Conservation (phyloP, 345 rosid genomes). For the Erucastrum elatum region DNA sequence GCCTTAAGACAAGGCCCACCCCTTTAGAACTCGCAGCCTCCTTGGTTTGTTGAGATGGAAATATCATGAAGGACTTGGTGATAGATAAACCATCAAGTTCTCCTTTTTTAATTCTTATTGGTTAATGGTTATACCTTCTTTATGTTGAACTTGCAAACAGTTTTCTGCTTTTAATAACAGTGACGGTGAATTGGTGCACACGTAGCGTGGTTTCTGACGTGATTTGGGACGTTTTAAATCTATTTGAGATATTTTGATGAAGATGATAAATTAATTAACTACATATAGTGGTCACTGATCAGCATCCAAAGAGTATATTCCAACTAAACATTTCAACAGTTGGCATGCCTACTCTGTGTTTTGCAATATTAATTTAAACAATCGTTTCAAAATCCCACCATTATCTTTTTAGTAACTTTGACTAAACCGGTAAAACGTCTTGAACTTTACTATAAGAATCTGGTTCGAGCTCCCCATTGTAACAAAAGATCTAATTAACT, state of each 20-base stretch:
- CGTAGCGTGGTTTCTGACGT: conserved; percentile 4
- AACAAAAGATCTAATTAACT: no score
- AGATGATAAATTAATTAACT: not conserved
- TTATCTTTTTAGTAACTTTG: not conserved
- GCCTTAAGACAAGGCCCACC: no score
- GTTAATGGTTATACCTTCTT: not conserved
- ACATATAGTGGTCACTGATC: not conserved
- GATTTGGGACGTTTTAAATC: not conserved
- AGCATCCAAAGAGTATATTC: conserved; percentile 26
- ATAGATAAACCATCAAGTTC: no score
- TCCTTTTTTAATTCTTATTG: no score
- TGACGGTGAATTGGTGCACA: not conserved
- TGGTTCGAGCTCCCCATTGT: no score
- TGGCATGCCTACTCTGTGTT: conserved; percentile 2
- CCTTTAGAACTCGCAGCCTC: no score
- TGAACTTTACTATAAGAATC: no score
- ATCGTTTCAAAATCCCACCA: not conserved
- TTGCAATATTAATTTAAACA: not conserved
- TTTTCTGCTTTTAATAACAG: not conserved
- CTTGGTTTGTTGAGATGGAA: no score
- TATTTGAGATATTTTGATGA: not conserved
- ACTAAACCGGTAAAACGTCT: not conserved
- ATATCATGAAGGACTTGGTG: no score
- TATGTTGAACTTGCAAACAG: not conserved
- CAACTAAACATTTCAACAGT: not conserved